phyloP scores from a whole-genome alignment of 148 eudicot species.

The Dysphania ambrosioides region DNA sequence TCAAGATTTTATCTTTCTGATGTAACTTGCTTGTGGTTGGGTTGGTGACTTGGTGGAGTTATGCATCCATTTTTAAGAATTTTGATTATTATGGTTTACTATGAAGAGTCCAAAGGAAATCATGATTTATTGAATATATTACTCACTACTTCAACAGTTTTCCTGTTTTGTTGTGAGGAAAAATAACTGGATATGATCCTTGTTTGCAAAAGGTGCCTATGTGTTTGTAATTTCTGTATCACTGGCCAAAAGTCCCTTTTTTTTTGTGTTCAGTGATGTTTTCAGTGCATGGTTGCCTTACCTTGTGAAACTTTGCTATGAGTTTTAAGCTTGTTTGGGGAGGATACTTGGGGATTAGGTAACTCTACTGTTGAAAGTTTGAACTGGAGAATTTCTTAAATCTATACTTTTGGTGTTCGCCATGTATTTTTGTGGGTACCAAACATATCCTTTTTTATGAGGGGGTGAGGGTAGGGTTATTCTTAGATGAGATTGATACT shows the following conservation, averaged over 20 bases:
- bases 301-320: background rate
- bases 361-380: background rate
- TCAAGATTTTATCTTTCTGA: background rate
- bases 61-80: background rate
- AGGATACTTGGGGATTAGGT: background rate
- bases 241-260: background rate
- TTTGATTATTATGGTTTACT: background rate
- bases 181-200: background rate
- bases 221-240: background rate
- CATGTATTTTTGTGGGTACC: background rate
- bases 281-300: background rate
- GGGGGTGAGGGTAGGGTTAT: too few relatives aligned
- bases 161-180: background rate
- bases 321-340: background rate
- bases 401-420: background rate
- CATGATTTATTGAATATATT: background rate
- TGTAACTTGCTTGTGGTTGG: background rate
- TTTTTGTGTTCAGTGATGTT: conserved; percentile 4
- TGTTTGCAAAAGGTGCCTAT: background rate
- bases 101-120: background rate
- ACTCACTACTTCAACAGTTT: too few relatives aligned
- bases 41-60: background rate
- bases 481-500: too few relatives aligned
- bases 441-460: background rate
- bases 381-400: background rate